phyloP scores from a whole-genome alignment of 345 rosid species.

The Pistacia integerrima region DNA sequence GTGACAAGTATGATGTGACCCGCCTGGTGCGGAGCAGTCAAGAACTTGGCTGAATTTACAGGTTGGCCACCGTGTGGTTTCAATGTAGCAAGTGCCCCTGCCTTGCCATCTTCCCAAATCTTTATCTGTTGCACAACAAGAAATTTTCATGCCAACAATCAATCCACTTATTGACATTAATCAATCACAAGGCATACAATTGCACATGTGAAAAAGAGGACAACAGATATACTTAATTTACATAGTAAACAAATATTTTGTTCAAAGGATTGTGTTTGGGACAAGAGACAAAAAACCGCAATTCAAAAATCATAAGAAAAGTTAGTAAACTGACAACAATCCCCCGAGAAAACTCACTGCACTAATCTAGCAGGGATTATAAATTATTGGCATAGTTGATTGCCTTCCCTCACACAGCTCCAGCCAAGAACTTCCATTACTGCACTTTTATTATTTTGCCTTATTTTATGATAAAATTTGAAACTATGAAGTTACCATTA shows the following conservation, averaged over 20 bases:
- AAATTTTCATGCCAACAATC: slow-evolving; percentile 1
- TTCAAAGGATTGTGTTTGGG: not conserved
- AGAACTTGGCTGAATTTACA: slow-evolving; percentile 69
- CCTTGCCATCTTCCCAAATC: slow-evolving; percentile 89
- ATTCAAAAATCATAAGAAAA: not conserved
- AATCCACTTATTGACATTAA: not conserved
- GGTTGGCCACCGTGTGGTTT: slow-evolving; percentile 87
- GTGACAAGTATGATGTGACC: slow-evolving; percentile 86
- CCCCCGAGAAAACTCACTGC: not conserved
- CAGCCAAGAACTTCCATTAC: not conserved
- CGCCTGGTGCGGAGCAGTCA: slow-evolving; percentile 71
- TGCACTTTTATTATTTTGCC: not conserved
- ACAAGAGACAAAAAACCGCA: not conserved
- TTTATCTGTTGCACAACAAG: slow-evolving; percentile 57
- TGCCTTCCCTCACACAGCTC: slow-evolving; percentile 5
- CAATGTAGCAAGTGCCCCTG: slow-evolving; percentile 62
- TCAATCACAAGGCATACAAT: not conserved
- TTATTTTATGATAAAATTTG: not conserved
- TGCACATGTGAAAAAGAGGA: not conserved
- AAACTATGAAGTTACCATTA: not conserved
- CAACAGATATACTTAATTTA: not conserved
- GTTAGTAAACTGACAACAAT: not conserved
- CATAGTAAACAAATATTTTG: not conserved
- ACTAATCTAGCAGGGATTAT: no score
- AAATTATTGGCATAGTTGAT: not conserved